These are phyloP conservation scores for Suillus hirtellus DNA, from an alignment of 768 basidiomycete species.

Conservation along the genomic window DNA sequence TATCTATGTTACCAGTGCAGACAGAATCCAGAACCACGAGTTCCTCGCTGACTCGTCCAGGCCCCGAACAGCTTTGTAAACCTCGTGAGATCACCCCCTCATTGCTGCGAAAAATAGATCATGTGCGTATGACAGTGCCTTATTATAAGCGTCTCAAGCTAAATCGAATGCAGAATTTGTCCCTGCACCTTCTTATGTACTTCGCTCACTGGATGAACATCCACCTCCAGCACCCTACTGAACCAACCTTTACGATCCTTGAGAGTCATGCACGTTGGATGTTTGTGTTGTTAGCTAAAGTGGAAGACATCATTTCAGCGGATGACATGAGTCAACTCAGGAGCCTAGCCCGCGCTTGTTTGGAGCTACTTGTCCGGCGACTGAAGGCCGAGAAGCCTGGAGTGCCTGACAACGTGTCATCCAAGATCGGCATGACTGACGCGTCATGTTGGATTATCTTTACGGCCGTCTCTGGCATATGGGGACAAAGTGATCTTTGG, in stretches of 20 bases:
- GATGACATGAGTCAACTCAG: constrained; percentile 81
- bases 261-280: constrained; percentile 76
- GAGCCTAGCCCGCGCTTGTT: constrained; percentile 70
- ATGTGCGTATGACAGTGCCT: constrained; percentile 44
- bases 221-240: constrained; percentile 47
- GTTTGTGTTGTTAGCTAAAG: constrained; percentile 66
- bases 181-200: constrained; percentile 80
- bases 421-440: constrained; percentile 37
- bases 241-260: constrained; percentile 43
- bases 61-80: background rate
- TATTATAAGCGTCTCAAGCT: constrained; percentile 8
- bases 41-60: too few species aligned
- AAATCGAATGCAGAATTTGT: constrained; percentile 50
- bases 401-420: background rate
- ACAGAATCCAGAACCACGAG: background rate
- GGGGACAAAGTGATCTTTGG: constrained; percentile 85
- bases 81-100: constrained; percentile 61
- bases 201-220: constrained; percentile 79
- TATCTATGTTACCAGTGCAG: background rate
- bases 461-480: constrained; percentile 59
- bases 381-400: constrained; percentile 14
- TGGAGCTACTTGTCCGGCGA: constrained; percentile 41
- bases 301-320: constrained; percentile 68
- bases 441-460: constrained; percentile 76
- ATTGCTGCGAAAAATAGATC: constrained; percentile 61